Percentiles rank a stretch among this genome's conserved stretches.
These are phyloP conservation scores for Hypomyces perniciosus DNA, from an alignment of 2,329 filamentous ascomycete genomes.

Conservation along the genomic window DNA sequence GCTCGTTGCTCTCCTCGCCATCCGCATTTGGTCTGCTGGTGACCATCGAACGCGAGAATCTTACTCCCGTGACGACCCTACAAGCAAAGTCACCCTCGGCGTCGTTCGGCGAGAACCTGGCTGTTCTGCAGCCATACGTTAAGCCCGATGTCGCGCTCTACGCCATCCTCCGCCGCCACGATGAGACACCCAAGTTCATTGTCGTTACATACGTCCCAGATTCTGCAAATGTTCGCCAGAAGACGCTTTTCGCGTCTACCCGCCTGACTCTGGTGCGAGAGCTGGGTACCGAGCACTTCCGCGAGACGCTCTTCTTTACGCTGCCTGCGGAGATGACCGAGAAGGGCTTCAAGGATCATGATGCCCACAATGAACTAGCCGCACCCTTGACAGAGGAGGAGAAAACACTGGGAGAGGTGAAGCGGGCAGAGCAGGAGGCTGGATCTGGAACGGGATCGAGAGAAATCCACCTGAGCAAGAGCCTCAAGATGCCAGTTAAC, in stretches of 20 bases:
- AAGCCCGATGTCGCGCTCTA: constrained; percentile 64
- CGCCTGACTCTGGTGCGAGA: constrained; percentile 69
- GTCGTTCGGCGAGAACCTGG: constrained; percentile 59
- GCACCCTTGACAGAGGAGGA: constrained; percentile 79
- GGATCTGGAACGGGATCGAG: constrained; percentile 58
- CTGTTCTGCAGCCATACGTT: constrained; percentile 56
- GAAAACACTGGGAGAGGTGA: constrained; percentile 62
- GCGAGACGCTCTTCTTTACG: constrained; percentile 69
- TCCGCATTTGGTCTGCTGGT: constrained; percentile 64
- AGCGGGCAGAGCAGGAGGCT: constrained; percentile 68
- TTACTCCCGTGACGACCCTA: constrained; percentile 52
- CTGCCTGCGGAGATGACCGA: constrained; percentile 61
- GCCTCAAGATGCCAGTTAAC: constrained; percentile 51
- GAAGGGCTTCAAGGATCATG: constrained; percentile 66
- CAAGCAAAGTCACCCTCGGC: constrained; percentile 47
- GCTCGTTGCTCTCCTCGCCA: constrained; percentile 55
- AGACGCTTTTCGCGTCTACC: constrained; percentile 80
- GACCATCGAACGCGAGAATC: constrained; percentile 62
- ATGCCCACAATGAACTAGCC: constrained; percentile 56
- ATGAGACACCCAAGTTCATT: constrained; percentile 51
- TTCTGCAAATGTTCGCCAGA: constrained; percentile 70
- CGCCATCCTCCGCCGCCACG: constrained; percentile 65
- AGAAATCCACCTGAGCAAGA: constrained; percentile 55
- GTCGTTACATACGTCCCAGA: constrained; percentile 77
- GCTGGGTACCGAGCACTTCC: constrained; percentile 71